These are phyloP conservation scores for Pseudocercospora fuligena DNA, from an alignment of 2,329 filamentous ascomycete species.

Conservation along the genomic window DNA sequence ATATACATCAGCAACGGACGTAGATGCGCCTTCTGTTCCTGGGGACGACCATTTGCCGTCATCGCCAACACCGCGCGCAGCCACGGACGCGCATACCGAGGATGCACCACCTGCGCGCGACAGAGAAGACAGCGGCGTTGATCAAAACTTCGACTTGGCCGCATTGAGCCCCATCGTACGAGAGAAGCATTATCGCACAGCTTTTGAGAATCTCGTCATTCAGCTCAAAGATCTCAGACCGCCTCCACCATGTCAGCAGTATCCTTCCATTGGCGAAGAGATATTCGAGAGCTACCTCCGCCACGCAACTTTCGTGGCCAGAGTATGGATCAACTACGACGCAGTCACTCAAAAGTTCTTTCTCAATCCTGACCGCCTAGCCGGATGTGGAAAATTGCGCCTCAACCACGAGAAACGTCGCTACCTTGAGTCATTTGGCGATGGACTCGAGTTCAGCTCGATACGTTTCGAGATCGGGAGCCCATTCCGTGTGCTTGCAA, in stretches of 20 bases:
- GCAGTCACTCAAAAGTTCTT: constrained; percentile 10
- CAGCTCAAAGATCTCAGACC: constrained; percentile 10
- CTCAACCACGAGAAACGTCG: constrained; percentile 16
- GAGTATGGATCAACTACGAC: constrained; percentile 32
- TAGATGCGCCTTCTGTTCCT: not conserved
- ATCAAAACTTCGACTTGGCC: not conserved
- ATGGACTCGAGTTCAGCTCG: constrained; percentile 13
- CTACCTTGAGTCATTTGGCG: constrained; percentile 7
- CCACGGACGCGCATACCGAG: not conserved
- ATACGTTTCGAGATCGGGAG: constrained; percentile 22
- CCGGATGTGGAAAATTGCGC: constrained; percentile 17
- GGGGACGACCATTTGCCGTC: not conserved
- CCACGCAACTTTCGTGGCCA: constrained; percentile 18
- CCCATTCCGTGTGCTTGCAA: constrained; percentile 23
- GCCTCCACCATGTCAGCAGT: constrained; percentile 3
- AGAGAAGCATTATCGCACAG: not conserved
- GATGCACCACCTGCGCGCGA: not conserved
- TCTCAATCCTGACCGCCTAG: constrained; percentile 9
- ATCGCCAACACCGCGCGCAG: not conserved
- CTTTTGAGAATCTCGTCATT: constrained; percentile 4
- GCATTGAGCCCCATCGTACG: not conserved
- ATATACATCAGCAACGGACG: not conserved
- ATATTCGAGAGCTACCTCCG: constrained; percentile 20
- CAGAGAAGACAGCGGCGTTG: not conserved
- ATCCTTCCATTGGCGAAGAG: constrained; percentile 11